Conservation (phyloP, 306 rosid species). For the Medicago lupulina region DNA sequence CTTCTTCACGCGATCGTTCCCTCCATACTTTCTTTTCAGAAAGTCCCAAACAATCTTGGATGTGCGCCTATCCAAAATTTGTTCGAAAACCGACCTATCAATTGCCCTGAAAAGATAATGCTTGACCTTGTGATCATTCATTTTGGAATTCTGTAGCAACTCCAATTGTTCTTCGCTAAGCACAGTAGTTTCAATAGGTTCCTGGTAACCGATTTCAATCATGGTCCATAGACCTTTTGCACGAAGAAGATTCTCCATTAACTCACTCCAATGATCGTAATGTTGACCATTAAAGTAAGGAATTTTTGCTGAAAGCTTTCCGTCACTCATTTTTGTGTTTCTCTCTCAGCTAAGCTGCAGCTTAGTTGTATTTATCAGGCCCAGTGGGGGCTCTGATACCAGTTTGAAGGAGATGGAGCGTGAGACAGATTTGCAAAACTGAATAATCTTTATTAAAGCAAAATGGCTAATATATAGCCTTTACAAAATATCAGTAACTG, state of each 20-base stretch:
- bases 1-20: background rate
- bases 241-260: conserved; percentile 5
- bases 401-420: background rate
- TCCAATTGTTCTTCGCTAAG: background rate
- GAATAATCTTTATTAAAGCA: no score
- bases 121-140: background rate
- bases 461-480: no score
- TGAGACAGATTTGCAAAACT: no score
- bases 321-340: no score
- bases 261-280: conserved; percentile 1
- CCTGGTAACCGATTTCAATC: background rate
- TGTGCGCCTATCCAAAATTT: background rate
- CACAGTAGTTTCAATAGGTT: background rate
- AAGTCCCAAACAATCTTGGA: background rate
- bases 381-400: background rate
- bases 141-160: background rate
- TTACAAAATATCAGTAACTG: no score
- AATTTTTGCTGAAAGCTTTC: no score
- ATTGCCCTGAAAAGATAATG: conserved; percentile 12
- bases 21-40: background rate
- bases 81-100: conserved; percentile 3
- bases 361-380: background rate
- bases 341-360: background rate
- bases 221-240: background rate
- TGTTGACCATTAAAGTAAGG: background rate